A percentile compares a stretch with the other conserved stretches of the same genome.
Evolutionary conservation across 1,284 basidiomycete genomes (phyloP).

Genomic region (Apiotrichum akiyoshidainum): DNA sequence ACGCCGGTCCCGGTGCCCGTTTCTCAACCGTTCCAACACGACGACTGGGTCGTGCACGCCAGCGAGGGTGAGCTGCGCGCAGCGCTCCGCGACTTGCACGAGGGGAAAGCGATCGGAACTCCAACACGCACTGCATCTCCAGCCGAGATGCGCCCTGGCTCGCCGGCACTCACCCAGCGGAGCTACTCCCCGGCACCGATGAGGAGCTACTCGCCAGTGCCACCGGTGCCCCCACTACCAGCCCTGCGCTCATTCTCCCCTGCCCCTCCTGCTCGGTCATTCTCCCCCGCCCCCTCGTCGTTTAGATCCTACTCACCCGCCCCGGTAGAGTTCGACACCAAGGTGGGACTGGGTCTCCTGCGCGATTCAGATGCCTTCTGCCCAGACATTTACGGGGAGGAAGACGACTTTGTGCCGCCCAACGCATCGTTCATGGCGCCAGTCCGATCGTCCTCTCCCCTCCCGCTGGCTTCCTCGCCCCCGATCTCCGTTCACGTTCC

Average conservation of each 20-base stretch:
- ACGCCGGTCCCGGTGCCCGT: neutral
- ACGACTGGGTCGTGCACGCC: constrained; percentile 2
- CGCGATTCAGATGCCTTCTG: too few relatives aligned
- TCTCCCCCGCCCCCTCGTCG: neutral
- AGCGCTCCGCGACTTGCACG: neutral
- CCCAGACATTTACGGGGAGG: too few relatives aligned
- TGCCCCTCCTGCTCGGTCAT: neutral
- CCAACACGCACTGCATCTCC: neutral
- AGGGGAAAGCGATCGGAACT: neutral
- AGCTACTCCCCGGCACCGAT: neutral
- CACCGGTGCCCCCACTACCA: neutral
- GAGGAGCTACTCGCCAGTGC: neutral
- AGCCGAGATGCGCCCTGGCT: neutral
- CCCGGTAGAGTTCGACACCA: neutral
- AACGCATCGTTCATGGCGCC: too few relatives aligned
- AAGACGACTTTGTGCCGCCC: too few relatives aligned
- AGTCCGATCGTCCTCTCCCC: too few relatives aligned
- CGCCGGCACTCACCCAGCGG: neutral
- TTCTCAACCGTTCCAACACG: neutral
- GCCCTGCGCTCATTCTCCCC: neutral
- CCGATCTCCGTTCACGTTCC: neutral
- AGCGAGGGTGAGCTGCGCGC: neutral
- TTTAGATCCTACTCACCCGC: neutral
- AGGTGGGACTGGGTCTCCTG: neutral
- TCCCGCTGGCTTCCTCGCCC: too few relatives aligned